These are phyloP conservation scores for Hortiboletus rubellus DNA, from an alignment of 1,284 basidiomycete genomes.

Conservation along the genomic window DNA sequence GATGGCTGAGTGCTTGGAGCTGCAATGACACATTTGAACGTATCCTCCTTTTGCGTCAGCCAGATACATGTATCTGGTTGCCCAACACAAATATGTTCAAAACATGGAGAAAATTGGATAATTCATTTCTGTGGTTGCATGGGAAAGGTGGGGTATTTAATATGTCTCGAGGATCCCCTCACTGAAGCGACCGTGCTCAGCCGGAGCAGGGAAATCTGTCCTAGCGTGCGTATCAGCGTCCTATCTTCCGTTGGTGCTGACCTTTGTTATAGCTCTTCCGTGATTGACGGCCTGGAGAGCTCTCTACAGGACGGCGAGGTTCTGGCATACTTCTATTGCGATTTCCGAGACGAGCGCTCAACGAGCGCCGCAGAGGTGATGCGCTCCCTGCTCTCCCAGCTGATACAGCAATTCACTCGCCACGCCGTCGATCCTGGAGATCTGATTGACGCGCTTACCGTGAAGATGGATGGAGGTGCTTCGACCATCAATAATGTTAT, in stretches of 20 bases:
- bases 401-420: background rate
- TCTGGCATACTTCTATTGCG: slow-evolving; percentile 10
- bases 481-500: background rate
- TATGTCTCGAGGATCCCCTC: background rate
- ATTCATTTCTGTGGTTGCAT: slow-evolving; percentile 6
- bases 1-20: background rate
- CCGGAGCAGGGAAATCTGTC: slow-evolving; percentile 1
- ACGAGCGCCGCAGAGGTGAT: slow-evolving; percentile 8
- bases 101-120: background rate
- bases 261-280: background rate
- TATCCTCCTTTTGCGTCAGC: background rate
- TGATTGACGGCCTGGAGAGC: slow-evolving; percentile 5
- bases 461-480: background rate
- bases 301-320: background rate
- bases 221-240: background rate
- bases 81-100: background rate
- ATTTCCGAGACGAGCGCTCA: slow-evolving; percentile 11
- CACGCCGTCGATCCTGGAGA: background rate
- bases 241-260: background rate
- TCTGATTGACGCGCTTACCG: background rate
- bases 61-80: slow-evolving; percentile 5
- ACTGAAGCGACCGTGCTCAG: background rate
- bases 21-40: background rate
- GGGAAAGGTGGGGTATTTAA: background rate
- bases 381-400: slow-evolving; percentile 11